These are phyloP conservation scores for Pezicula carpinea DNA, from an alignment of 2,329 filamentous ascomycete genomes.

Conservation along the genomic window DNA sequence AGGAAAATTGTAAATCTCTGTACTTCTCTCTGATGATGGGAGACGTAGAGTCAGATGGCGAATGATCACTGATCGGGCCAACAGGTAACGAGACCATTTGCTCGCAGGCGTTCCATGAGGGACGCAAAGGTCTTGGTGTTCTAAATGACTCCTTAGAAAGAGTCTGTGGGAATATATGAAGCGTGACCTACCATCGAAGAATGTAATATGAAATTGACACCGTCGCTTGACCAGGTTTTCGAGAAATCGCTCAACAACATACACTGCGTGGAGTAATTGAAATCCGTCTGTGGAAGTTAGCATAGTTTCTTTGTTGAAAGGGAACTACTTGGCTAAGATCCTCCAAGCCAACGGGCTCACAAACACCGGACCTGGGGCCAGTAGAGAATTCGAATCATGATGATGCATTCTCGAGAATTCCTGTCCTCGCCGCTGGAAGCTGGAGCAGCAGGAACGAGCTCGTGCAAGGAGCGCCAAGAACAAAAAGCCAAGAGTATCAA, in stretches of 20 bases:
- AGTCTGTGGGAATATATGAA: not conserved
- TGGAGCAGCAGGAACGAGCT: not conserved
- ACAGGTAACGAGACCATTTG: slow-evolving; percentile 41
- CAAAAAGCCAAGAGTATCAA: not conserved
- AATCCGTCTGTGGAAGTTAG: slow-evolving; percentile 46
- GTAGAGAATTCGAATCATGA: too few relatives aligned
- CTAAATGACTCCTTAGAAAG: slow-evolving; percentile 15
- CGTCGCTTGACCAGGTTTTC: slow-evolving; percentile 54
- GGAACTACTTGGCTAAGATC: not conserved
- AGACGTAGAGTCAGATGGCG: slow-evolving; percentile 44
- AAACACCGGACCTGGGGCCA: too few relatives aligned
- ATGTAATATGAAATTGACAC: slow-evolving; percentile 68
- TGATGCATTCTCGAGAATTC: too few relatives aligned
- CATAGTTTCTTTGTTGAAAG: not conserved
- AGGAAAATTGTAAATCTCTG: slow-evolving; percentile 36
- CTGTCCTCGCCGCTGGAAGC: not conserved
- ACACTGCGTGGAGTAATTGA: slow-evolving; percentile 67
- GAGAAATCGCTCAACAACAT: slow-evolving; percentile 64
- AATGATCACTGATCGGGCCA: slow-evolving; percentile 60
- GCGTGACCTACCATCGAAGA: slow-evolving; percentile 43
- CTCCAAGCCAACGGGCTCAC: too few relatives aligned
- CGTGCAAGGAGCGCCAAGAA: too few relatives aligned
- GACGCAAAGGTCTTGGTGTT: slow-evolving; percentile 50
- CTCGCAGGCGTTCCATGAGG: slow-evolving; percentile 35
- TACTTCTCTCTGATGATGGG: slow-evolving; percentile 16